phyloP scores from a whole-genome alignment of 2,329 filamentous ascomycete genomes.

The Cordyceps fumosorosea region DNA sequence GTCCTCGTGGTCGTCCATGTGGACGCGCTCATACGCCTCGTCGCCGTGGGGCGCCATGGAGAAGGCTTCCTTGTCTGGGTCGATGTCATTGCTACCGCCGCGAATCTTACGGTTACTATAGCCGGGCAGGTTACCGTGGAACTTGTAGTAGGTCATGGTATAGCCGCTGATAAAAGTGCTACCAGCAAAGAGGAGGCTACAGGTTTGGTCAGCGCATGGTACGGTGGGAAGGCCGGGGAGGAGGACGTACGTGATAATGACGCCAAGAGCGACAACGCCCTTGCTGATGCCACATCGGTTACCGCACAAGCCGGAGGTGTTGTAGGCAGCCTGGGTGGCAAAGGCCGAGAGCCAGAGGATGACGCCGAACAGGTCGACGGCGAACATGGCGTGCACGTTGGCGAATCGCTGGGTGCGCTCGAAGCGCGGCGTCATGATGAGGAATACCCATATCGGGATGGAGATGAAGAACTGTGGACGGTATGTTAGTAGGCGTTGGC shows the following conservation, averaged over 20 bases:
- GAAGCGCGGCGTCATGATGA: conserved; percentile 58
- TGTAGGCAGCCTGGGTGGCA: conserved; percentile 58
- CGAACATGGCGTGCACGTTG: conserved; percentile 54
- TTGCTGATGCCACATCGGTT: conserved; percentile 54
- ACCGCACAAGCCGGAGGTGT: conserved; percentile 49
- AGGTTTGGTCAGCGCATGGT: conserved; percentile 11
- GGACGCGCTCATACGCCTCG: conserved; percentile 57
- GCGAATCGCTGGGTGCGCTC: conserved; percentile 55
- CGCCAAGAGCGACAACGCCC: conserved; percentile 54
- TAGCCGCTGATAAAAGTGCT: conserved; percentile 52
- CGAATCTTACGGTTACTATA: conserved; percentile 46
- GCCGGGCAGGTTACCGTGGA: conserved; percentile 55
- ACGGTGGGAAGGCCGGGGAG: not conserved
- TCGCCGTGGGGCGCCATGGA: conserved; percentile 61
- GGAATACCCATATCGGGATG: conserved; percentile 57
- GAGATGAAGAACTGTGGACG: conserved; percentile 55
- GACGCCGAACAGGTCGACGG: conserved; percentile 49
- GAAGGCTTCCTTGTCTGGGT: conserved; percentile 64
- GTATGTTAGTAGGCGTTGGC: conserved; percentile 6
- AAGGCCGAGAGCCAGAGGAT: conserved; percentile 63
- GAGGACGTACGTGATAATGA: conserved; percentile 53
- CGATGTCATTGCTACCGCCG: conserved; percentile 44
- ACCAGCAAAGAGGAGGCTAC: conserved; percentile 48
- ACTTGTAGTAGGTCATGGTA: conserved; percentile 55
- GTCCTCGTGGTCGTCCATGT: conserved; percentile 48